Base-by-base conservation (phyloP, 352 stramenopile species). In the Globisporangium nunn region DNA sequence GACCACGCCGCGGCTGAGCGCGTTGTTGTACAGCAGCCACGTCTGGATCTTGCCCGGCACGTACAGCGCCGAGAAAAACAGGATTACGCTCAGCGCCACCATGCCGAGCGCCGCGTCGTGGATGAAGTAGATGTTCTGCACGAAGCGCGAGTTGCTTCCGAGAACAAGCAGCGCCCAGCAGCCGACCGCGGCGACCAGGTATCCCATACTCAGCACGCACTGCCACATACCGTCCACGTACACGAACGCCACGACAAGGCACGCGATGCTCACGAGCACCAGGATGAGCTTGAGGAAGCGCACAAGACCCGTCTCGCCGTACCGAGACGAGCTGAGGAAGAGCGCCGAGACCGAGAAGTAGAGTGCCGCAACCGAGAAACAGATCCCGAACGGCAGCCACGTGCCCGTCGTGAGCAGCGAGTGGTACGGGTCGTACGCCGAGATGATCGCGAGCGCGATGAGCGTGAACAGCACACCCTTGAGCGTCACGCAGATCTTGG, bases 21-120 rank as follows among this genome's bases (percentile, higher is more conserved):
- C 96, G 66, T 99, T 98, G 75, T 98, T 97, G 75, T 98, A 99
- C 2, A 99, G 75, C 50, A 99, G 72, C 94, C 93, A 98, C 35
- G 95, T 98, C 71, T 99, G 95, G 46, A 98, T 91, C 62, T 96
- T 90, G 55, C 90, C 81, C 14, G 89, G 90, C 47, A 98, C 77
- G 58, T 87, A 85, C 6, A 88, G 88, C 73, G 93, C 90, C 33
- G 85, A 85, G 17, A 98, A 73, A 18, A 98, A 66, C 52, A 98
- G 79, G 31, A 99, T 87, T 28, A 97, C 66, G 48, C 91, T 80
- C 62, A 98, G 92, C 47, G 96, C 94, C 45, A 97, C 73, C 48
- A 97, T 73, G 11, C 91, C 95, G 40, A 98, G 85, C 33, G 97
- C 70, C 37, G 96, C 72, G 66, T 99, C 96, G 64, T 99, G 95